Evolutionary conservation across 2,329 filamentous ascomycete species (phyloP).

Genomic region (Onygenales sp.): DNA sequence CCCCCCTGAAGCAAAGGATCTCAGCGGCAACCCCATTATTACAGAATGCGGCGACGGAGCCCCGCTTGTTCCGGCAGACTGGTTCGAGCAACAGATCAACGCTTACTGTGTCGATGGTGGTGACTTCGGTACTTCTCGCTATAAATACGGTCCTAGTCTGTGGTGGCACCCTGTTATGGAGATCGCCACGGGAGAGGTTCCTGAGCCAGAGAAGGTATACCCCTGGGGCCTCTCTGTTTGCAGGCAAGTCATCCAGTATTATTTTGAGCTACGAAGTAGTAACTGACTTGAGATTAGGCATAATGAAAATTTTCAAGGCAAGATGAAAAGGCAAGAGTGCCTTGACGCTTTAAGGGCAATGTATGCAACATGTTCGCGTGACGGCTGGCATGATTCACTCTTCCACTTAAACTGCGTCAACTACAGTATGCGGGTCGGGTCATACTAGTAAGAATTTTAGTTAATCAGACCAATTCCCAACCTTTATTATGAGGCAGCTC

Average conservation of each 20-base stretch:
- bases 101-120: background rate
- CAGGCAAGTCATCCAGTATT: background rate
- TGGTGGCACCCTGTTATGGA: background rate
- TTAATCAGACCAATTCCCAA: too few species aligned
- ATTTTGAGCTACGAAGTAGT: background rate
- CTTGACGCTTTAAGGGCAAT: background rate
- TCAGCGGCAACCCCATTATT: background rate
- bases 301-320: background rate
- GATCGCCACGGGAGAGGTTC: background rate
- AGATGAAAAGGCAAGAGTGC: background rate
- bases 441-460: too few species aligned
- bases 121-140: background rate
- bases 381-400: too few species aligned
- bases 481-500: too few species aligned
- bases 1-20: background rate
- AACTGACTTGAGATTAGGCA: background rate
- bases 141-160: background rate
- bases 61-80: background rate
- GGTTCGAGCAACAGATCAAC: background rate
- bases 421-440: too few species aligned
- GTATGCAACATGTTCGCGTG: too few species aligned
- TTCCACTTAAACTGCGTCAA: too few species aligned
- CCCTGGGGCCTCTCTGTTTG: background rate
- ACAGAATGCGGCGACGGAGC: background rate
- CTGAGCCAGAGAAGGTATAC: background rate